Base-by-base conservation (phyloP, 2,329 filamentous ascomycete genomes). In the Colletotrichum sidae region DNA sequence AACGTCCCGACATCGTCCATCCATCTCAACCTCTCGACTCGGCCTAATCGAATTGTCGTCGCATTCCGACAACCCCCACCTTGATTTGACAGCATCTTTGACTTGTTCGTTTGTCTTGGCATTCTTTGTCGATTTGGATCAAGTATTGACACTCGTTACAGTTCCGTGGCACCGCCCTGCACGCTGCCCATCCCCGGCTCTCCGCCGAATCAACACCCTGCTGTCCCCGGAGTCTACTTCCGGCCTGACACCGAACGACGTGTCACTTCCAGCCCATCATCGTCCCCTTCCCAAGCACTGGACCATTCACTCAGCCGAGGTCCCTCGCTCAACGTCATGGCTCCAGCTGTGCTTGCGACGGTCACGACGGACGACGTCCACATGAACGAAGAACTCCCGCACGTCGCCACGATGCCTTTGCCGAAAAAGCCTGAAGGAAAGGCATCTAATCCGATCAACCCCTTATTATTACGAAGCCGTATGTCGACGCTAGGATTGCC, bases 1-100 rank as follows among this genome's bases (percentile, higher is more conserved):
- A 17, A 39, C 34, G 51, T 51, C 39, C 41, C 56, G 45, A 51
- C 57, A n/a, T 25, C 46, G 46, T 35, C 42, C 11, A 17, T 12
- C 44, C n/a, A 11, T 33, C 13, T n/a, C 5, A 8, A 45, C 42
- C 8, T n/a, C 42, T 13, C 11, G 4, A 44, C 4, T 25, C 25
- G 25, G 25, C 25, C 25, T 25, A 25, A 4, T 25, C 25, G 25
- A 25, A 5, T 15, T 6, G 7, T 44, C 42, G 13, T 49, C 6
- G 8, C 46, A 37, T 9, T 17, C 11, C 10, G 25, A 25, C 25
- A 25, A 37, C 39, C 39, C 17, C 33, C 38, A 39, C 53, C n/a
- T 12, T 34, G 8, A 7, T 11, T 17, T 51, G 46, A 38, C 8
- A 9, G 15, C 54, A 15, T 17, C 13, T n/a, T 33, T 41, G 6